Percentiles rank a stretch among this genome's conserved stretches.
These are phyloP conservation scores for Paspalum notatum DNA, from an alignment of 176 grass and related monocot species.

Conservation along the genomic window DNA sequence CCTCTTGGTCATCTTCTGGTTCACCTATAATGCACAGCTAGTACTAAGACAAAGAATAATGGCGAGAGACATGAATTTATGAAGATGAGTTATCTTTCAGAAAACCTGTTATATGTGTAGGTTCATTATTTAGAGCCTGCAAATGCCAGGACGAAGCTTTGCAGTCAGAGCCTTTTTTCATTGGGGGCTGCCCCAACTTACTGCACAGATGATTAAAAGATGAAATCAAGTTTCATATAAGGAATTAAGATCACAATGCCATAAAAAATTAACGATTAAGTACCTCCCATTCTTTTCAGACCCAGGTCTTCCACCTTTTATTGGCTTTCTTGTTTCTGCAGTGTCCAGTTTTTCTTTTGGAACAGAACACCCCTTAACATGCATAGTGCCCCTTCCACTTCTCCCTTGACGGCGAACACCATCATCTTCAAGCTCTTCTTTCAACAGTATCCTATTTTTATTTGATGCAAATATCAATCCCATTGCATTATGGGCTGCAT, in stretches of 20 bases:
- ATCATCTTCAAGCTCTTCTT: constrained; percentile 81
- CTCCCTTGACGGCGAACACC: constrained; percentile 59
- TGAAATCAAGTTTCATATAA: constrained; percentile 29
- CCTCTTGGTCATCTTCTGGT: constrained; percentile 76
- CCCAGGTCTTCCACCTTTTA: constrained; percentile 59
- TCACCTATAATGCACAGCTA: constrained; percentile 59
- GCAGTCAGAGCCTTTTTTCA: constrained; percentile 68
- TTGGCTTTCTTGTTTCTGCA: constrained; percentile 53
- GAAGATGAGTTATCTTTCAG: constrained; percentile 35
- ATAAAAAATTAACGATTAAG: constrained; percentile 18
- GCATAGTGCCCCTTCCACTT: constrained; percentile 60
- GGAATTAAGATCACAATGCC: constrained; percentile 18
- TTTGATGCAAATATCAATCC: constrained; percentile 50
- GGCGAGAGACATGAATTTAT: background rate
- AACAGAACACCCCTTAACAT: constrained; percentile 59
- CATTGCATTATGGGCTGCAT: constrained; percentile 39
- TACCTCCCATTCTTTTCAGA: constrained; percentile 80
- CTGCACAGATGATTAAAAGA: constrained; percentile 50
- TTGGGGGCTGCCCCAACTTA: constrained; percentile 62
- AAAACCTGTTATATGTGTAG: constrained; percentile 55
- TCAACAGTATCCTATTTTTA: constrained; percentile 69
- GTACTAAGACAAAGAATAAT: constrained; percentile 24
- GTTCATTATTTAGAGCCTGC: constrained; percentile 49
- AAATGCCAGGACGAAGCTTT: constrained; percentile 58
- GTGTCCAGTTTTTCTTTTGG: constrained; percentile 63